A percentile compares a stretch with the other conserved stretches of the same genome.
These are phyloP conservation scores for Gossypium davidsonii DNA, from an alignment of 441 rosid genomes.

Conservation along the genomic window DNA sequence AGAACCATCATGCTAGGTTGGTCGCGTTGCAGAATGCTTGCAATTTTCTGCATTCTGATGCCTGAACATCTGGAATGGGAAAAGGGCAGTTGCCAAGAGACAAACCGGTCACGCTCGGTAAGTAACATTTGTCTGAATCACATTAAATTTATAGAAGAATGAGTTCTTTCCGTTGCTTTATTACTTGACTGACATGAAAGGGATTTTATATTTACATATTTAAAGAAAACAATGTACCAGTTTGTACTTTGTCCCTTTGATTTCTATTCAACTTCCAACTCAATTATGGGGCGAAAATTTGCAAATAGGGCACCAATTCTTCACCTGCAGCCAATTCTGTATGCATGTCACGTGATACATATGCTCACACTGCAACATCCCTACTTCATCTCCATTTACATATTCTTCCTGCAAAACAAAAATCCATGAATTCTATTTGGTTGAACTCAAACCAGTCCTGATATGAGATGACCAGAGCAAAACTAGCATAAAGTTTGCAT, in stretches of 20 bases:
- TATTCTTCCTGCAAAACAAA: slow-evolving; percentile 68
- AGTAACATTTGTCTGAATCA: not conserved
- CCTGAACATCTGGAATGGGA: slow-evolving; percentile 4
- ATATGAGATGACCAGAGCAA: not conserved
- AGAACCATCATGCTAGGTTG: not conserved
- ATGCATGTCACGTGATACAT: slow-evolving; percentile 60
- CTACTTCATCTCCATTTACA: slow-evolving; percentile 64
- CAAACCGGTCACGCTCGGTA: not conserved
- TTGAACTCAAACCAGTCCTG: not conserved
- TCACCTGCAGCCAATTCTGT: slow-evolving; percentile 76
- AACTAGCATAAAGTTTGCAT: not conserved
- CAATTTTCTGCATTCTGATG: not conserved
- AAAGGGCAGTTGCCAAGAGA: not conserved
- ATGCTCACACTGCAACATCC: slow-evolving; percentile 73
- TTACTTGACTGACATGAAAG: slow-evolving; percentile 22
- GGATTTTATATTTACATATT: slow-evolving; percentile 26
- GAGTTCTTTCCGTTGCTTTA: slow-evolving; percentile 14
- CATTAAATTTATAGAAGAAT: slow-evolving; percentile 1
- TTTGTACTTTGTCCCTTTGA: not conserved
- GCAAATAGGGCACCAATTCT: slow-evolving; percentile 97
- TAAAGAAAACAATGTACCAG: too few relatives aligned
- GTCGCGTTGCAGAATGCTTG: not conserved
- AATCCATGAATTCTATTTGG: not conserved
- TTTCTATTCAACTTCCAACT: slow-evolving; percentile 13
- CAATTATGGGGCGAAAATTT: slow-evolving; percentile 25